Percentiles rank a stretch among this genome's conserved stretches.
phyloP scores from a whole-genome alignment of 805 yeast genomes.

The Ogataea thermomethanolica region DNA sequence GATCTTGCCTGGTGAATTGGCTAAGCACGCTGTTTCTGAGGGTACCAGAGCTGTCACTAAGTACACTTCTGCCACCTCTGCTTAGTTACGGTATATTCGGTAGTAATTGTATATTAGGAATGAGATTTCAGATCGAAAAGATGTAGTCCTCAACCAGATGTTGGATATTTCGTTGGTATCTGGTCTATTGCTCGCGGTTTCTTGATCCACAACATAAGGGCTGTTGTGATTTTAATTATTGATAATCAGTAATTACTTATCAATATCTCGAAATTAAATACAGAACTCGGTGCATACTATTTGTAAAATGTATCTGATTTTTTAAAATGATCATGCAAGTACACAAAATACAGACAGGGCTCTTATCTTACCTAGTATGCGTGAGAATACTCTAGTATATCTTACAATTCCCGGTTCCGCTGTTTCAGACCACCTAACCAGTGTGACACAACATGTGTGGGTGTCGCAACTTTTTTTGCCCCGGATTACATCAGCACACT shows the following conservation, averaged over 20 bases:
- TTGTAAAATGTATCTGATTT: too few species aligned
- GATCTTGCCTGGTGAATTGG: constrained; percentile 97
- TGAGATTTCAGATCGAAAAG: constrained; percentile 13
- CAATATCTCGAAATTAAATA: too few species aligned
- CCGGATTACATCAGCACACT: constrained; percentile 4
- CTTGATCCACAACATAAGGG: too few species aligned
- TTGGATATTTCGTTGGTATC: too few species aligned
- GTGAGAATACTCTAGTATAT: too few species aligned
- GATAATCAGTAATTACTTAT: background rate
- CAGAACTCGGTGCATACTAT: too few species aligned
- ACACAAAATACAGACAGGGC: too few species aligned
- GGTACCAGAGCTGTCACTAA: constrained; percentile 98
- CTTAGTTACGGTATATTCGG: constrained; percentile 26
- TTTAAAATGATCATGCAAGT: too few species aligned
- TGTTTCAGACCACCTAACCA: background rate
- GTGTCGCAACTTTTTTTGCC: background rate
- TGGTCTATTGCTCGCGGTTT: too few species aligned
- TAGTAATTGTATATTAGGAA: constrained; percentile 24
- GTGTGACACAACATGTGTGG: background rate
- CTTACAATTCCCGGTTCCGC: background rate
- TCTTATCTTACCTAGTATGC: too few species aligned
- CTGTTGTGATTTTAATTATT: constrained; percentile 1
- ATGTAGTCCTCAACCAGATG: background rate
- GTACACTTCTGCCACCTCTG: constrained; percentile 68
- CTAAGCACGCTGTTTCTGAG: constrained; percentile 97